Percentiles rank a stretch among this genome's conserved stretches.
Conservation (phyloP, 257 asterid genomes). For the Solanum paucissectum region DNA sequence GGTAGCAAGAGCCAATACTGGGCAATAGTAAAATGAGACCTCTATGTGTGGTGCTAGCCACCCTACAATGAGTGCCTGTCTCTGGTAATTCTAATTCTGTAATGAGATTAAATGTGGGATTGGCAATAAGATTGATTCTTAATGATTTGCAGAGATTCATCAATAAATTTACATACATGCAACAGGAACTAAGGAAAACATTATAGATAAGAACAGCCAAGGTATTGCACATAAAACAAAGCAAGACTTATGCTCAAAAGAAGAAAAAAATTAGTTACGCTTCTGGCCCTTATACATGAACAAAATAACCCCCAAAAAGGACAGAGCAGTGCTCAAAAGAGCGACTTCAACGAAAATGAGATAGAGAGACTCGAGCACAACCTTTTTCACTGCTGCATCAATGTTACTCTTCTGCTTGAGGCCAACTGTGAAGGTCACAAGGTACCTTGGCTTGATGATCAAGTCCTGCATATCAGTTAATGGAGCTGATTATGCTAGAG, state of each 20-base stretch:
- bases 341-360: background rate
- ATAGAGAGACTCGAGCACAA: background rate
- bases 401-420: conserved; percentile 64
- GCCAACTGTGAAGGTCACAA: conserved; percentile 83
- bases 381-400: conserved; percentile 85
- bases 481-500: background rate
- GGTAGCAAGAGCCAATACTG: background rate
- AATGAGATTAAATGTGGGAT: background rate
- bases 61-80: background rate
- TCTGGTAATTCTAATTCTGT: background rate
- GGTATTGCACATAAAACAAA: background rate
- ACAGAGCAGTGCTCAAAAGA: background rate
- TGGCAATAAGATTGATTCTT: background rate
- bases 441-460: conserved; percentile 71
- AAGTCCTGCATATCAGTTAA: conserved; percentile 45
- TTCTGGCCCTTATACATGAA: background rate
- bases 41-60: background rate
- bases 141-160: background rate
- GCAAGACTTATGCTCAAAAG: background rate
- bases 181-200: background rate
- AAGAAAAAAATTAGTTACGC: background rate
- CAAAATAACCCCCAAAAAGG: background rate
- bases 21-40: background rate
- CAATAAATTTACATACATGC: background rate
- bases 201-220: background rate